A percentile compares a stretch with the other conserved stretches of the same genome.
Evolutionary conservation across 306 rosid species (phyloP).

Genomic region (Parietaria judaica): DNA sequence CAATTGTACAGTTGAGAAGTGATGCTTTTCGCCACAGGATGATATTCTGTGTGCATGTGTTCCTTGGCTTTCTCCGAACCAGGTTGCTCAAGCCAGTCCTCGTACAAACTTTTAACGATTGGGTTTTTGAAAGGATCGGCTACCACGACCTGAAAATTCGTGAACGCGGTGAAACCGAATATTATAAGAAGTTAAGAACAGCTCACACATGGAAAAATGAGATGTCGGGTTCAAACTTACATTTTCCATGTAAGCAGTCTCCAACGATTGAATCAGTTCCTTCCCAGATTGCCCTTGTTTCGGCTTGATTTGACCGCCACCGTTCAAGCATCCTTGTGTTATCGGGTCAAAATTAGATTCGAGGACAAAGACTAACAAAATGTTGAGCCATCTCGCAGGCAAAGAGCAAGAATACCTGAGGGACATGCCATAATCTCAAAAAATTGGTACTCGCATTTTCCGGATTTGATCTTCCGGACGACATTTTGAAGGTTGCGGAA

Average conservation of each 20-base stretch:
- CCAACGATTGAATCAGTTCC: conserved; percentile 58
- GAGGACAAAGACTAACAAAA: background rate
- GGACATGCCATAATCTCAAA: conserved; percentile 99
- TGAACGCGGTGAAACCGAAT: background rate
- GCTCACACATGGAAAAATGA: background rate
- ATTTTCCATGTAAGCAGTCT: conserved; percentile 63
- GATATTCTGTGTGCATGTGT: conserved; percentile 71
- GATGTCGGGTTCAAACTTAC: conserved; percentile 30
- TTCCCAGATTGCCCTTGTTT: conserved; percentile 64
- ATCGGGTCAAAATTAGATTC: background rate
- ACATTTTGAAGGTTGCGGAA: conserved; percentile 83
- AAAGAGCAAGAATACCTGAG: conserved; percentile 42
- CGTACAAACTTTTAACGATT: conserved; percentile 46
- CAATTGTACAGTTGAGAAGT: conserved; percentile 85
- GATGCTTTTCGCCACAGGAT: conserved; percentile 72
- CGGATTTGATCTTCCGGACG: conserved; percentile 65
- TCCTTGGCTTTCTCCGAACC: conserved; percentile 87
- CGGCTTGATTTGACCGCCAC: conserved; percentile 94
- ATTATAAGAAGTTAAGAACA: conserved; percentile 1
- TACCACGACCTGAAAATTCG: conserved; percentile 37
- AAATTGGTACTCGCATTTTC: conserved; percentile 78
- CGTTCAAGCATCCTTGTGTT: conserved; percentile 82
- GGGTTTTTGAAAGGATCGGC: conserved; percentile 66
- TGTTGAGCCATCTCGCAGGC: no score
- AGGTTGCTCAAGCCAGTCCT: conserved; percentile 79